Percentiles rank a stretch among this genome's conserved stretches.
Conservation (phyloP, 345 rosid species). For the Pistacia integerrima region DNA sequence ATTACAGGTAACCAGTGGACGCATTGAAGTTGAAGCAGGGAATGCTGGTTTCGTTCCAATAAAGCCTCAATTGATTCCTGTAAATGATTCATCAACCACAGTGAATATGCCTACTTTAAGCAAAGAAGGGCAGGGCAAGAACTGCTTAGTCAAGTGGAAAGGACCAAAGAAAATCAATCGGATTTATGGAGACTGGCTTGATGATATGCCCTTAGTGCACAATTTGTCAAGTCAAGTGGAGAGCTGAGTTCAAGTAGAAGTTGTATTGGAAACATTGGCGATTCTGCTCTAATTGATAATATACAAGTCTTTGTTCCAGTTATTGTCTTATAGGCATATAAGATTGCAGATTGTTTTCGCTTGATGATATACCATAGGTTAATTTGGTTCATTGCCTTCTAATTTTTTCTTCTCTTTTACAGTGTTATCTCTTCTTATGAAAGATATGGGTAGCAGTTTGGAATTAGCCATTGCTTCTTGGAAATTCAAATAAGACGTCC, state of each 20-base stretch:
- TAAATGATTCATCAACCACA: constrained; percentile 43
- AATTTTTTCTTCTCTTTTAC: neutral
- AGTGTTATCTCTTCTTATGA: neutral
- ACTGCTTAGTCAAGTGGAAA: constrained; percentile 73
- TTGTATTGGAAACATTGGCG: neutral
- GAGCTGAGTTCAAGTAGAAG: constrained; percentile 32
- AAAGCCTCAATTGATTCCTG: constrained; percentile 41
- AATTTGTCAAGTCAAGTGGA: constrained; percentile 48
- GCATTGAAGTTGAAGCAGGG: constrained; percentile 59
- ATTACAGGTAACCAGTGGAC: constrained; percentile 51
- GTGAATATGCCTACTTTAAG: constrained; percentile 32
- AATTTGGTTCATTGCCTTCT: neutral
- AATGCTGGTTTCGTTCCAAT: constrained; percentile 29
- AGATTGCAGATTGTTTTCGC: constrained; percentile 8
- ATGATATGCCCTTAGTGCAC: constrained; percentile 69
- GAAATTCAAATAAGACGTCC: neutral
- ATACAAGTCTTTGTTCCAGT: neutral
- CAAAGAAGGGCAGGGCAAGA: constrained; percentile 61
- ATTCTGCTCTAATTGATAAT: neutral
- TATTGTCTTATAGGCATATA: neutral
- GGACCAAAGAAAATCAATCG: constrained; percentile 79
- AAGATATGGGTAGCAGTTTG: neutral
- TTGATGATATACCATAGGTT: neutral
- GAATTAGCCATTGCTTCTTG: neutral
- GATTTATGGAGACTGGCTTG: constrained; percentile 94